phyloP scores from a whole-genome alignment of 352 stramenopile genomes.

The Phytopythium mirpurense region DNA sequence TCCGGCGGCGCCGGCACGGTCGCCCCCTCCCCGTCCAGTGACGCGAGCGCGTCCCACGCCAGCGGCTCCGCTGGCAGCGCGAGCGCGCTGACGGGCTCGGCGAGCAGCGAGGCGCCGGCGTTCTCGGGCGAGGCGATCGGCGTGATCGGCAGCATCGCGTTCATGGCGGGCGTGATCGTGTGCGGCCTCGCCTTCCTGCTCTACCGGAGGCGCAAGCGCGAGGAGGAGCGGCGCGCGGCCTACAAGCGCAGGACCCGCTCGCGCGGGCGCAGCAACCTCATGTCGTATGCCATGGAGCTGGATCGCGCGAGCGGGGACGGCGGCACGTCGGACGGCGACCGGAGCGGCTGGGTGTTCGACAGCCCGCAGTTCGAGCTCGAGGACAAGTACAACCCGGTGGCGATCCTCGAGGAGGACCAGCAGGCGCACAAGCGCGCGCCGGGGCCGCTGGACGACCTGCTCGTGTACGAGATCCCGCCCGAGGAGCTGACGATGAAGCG shows the following conservation, averaged over 20 bases:
- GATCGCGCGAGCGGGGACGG: constrained; percentile 22
- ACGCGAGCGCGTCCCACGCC: background rate
- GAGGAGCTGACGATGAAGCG: constrained; percentile 57
- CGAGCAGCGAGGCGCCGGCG: constrained; percentile 9
- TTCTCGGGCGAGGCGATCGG: constrained; percentile 45
- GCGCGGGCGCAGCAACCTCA: constrained; percentile 21
- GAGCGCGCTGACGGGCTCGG: background rate
- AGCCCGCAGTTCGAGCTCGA: constrained; percentile 23
- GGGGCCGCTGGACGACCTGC: constrained; percentile 49
- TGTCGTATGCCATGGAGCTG: constrained; percentile 13
- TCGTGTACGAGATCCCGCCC: constrained; percentile 71
- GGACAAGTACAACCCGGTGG: constrained; percentile 45
- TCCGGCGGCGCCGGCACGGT: constrained; percentile 1
- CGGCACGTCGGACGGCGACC: constrained; percentile 35
- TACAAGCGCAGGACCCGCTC: constrained; percentile 20
- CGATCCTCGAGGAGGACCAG: constrained; percentile 55
- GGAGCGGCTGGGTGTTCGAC: constrained; percentile 48
- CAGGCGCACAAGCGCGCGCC: constrained; percentile 38
- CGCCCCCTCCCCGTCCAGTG: constrained; percentile 1
- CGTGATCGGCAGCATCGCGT: constrained; percentile 47
- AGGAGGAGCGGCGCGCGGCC: constrained; percentile 10
- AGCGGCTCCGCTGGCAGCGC: background rate
- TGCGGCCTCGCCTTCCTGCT: constrained; percentile 31
- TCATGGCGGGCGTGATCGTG: constrained; percentile 35
- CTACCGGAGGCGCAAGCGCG: constrained; percentile 16